These are phyloP conservation scores for Striga hermonthica DNA, from an alignment of 305 asterid species.

Conservation along the genomic window DNA sequence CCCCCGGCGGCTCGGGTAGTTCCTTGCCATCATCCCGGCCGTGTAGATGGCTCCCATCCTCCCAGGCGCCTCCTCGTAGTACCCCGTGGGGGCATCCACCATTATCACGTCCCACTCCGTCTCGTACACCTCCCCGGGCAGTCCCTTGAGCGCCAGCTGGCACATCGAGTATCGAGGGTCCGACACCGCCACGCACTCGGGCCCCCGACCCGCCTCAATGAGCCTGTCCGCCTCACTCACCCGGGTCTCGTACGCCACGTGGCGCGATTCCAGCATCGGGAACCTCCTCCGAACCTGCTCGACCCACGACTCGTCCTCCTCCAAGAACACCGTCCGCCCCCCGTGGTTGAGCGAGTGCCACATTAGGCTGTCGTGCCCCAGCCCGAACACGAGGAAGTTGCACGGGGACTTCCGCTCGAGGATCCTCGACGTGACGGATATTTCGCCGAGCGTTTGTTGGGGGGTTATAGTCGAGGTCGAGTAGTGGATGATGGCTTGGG, in stretches of 20 bases:
- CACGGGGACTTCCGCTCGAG: constrained; percentile 60
- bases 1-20: constrained; percentile 30
- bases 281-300: constrained; percentile 56
- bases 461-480: constrained; percentile 73
- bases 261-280: constrained; percentile 71
- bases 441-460: constrained; percentile 73
- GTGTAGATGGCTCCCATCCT: constrained; percentile 88
- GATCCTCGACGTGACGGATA: constrained; percentile 52
- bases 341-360: constrained; percentile 82
- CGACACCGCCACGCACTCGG: constrained; percentile 54
- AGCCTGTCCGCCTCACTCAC: constrained; percentile 54
- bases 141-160: constrained; percentile 60
- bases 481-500: constrained; percentile 66
- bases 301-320: constrained; percentile 75
- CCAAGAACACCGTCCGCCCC: constrained; percentile 71
- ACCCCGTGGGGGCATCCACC: constrained; percentile 92
- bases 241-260: constrained; percentile 54
- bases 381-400: constrained; percentile 76
- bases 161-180: constrained; percentile 71
- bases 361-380: constrained; percentile 88
- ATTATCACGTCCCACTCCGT: constrained; percentile 74
- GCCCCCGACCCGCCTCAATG: constrained; percentile 55
- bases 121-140: constrained; percentile 57
- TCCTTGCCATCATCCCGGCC: constrained; percentile 90
- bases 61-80: constrained; percentile 82